Evolutionary conservation across 2,329 filamentous ascomycete genomes (phyloP).

Genomic region (Ciborinia camelliae): DNA sequence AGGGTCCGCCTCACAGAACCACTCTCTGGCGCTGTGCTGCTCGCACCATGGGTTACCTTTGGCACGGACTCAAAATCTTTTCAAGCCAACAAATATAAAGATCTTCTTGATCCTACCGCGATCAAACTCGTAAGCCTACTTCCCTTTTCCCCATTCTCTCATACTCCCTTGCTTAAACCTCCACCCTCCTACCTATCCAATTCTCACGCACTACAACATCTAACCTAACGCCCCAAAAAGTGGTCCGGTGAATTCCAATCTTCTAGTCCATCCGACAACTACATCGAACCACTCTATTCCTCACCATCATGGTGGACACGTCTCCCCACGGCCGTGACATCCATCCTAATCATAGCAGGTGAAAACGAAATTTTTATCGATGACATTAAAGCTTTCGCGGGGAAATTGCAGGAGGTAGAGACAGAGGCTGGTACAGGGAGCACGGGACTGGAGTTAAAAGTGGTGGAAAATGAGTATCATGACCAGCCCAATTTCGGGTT

Average conservation of each 20-base stretch:
- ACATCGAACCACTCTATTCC: slow-evolving; percentile 51
- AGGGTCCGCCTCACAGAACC: slow-evolving; percentile 42
- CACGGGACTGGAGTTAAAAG: not conserved
- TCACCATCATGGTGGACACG: slow-evolving; percentile 51
- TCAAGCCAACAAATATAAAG: slow-evolving; percentile 47
- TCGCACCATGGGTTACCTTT: slow-evolving; percentile 58
- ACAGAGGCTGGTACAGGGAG: slow-evolving; percentile 21
- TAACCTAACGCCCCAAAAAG: slow-evolving; percentile 34
- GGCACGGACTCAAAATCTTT: slow-evolving; percentile 44
- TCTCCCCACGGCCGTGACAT: slow-evolving; percentile 42
- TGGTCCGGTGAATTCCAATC: slow-evolving; percentile 38
- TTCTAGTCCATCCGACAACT: slow-evolving; percentile 43
- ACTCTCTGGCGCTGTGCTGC: slow-evolving; percentile 50
- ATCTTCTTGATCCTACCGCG: slow-evolving; percentile 45
- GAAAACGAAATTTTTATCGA: slow-evolving; percentile 55
- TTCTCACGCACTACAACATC: slow-evolving; percentile 42
- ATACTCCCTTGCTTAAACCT: slow-evolving; percentile 24
- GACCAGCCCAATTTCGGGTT: slow-evolving; percentile 30
- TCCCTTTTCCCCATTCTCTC: not conserved
- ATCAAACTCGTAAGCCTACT: not conserved
- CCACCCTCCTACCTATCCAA: not conserved
- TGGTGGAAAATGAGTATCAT: slow-evolving; percentile 32
- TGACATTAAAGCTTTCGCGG: slow-evolving; percentile 48
- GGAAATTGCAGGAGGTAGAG: slow-evolving; percentile 41
- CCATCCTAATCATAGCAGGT: slow-evolving; percentile 52